Base-by-base conservation (phyloP, 805 yeast genomes). In the Cyberlindnera euphorbiiphila region DNA sequence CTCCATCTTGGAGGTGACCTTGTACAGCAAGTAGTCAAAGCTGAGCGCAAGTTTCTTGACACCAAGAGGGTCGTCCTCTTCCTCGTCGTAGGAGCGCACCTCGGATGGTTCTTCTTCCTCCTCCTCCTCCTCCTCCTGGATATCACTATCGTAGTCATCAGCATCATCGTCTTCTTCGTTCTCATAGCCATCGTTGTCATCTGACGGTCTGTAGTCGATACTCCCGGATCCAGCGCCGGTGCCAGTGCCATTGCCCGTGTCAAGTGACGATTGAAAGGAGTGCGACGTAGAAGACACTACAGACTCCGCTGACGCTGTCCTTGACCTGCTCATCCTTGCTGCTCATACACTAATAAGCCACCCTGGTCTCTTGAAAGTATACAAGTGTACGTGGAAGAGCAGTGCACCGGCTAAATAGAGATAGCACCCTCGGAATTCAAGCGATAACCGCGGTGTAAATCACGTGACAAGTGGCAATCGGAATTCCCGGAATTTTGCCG, bases 1-100 rank as follows among this genome's bases (percentile, higher is more conserved):
- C 16, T 68, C 59, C 6, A 82, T 68, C 36, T 71, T 68, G 43
- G 78, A 84, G 31, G 71, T 69, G 34, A 84, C 78, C 53, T 74
- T 76, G 60, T 65, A 79, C 54, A 82, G 54, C 26, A 84, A 57
- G 48, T 81, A 79, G 49, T 84, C 91, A 53, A 73, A 82, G 36
- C 71, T 72, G 17, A 80, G 62, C 1, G 84, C 74, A 29, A 84
- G 60, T 39, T 72, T 68, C 48, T 76, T 72, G 13, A 83, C 68
- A 10, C 78, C 74, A 18, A 83, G 60, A 1, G 87, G 86, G 57
- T 83, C 89, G 17, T 70, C 74, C 5, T 59, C 64, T 5, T 58
- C 62, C 12, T 51, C 57, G 15, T 45, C 41, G 21, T 50, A 51
- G 5, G 31, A 10, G 7, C 27, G 19, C 14, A 11, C 25, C 21